phyloP scores from a whole-genome alignment of 2,329 filamentous ascomycete genomes.

The Neocatenulostroma microsporum region DNA sequence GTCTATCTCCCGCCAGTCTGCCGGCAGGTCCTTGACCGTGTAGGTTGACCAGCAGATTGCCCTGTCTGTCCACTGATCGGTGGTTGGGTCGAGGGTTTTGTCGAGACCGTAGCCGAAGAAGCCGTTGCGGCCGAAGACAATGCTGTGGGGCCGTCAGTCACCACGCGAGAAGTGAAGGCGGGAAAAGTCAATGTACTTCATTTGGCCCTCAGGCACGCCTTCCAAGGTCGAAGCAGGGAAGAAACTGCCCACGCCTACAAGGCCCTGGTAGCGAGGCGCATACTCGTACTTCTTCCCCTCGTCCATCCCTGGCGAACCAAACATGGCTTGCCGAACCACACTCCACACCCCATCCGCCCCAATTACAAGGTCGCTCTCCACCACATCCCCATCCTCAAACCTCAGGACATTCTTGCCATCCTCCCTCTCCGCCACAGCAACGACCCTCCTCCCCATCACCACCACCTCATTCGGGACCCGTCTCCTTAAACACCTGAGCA shows the following conservation, averaged over 20 bases:
- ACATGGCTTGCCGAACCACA: slow-evolving; percentile 26
- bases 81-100: slow-evolving; percentile 18
- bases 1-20: slow-evolving; percentile 9
- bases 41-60: slow-evolving; percentile 12
- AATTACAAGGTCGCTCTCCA: slow-evolving; percentile 12
- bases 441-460: slow-evolving; percentile 6
- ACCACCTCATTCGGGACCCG: slow-evolving; percentile 4
- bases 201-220: slow-evolving; percentile 24
- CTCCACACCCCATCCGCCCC: slow-evolving; percentile 18
- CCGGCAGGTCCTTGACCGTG: slow-evolving; percentile 5
- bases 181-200: slow-evolving; percentile 22
- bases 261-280: slow-evolving; percentile 24
- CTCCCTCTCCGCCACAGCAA: slow-evolving; percentile 4
- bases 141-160: slow-evolving; percentile 11
- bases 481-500: slow-evolving; percentile 5
- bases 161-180: neutral
- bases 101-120: slow-evolving; percentile 44
- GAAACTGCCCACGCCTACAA: slow-evolving; percentile 43
- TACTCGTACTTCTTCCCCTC: slow-evolving; percentile 27
- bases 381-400: slow-evolving; percentile 10
- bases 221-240: slow-evolving; percentile 29
- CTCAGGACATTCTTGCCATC: neutral
- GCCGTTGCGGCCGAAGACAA: slow-evolving; percentile 42
- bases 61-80: slow-evolving; percentile 9
- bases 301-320: slow-evolving; percentile 19